These are phyloP conservation scores for Santalum album DNA, from an alignment of 164 flowering plant species.

Conservation along the genomic window DNA sequence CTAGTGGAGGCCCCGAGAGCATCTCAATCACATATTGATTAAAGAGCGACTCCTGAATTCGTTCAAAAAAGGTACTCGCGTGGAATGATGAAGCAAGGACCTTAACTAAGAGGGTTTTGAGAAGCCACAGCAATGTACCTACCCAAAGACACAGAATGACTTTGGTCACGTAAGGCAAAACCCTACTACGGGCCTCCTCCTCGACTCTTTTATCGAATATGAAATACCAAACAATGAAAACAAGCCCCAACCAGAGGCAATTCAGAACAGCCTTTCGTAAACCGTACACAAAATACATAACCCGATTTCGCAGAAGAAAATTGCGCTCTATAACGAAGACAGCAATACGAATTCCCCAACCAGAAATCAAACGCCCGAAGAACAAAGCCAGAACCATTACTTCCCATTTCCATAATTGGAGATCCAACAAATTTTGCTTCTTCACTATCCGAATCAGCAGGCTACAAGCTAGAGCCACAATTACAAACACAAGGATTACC, in stretches of 20 bases:
- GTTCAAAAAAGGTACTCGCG: slow-evolving; percentile 29
- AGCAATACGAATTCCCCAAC: slow-evolving; percentile 47
- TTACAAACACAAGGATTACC: slow-evolving; percentile 36
- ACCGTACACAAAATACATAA: slow-evolving; percentile 67
- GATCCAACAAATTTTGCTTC: slow-evolving; percentile 27
- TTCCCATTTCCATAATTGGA: slow-evolving; percentile 68
- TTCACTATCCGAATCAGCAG: slow-evolving; percentile 24
- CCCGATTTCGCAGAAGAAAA: slow-evolving; percentile 50
- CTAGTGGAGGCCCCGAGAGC: slow-evolving; percentile 21
- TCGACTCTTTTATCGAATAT: slow-evolving; percentile 50
- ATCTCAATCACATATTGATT: slow-evolving; percentile 31
- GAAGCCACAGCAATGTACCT: slow-evolving; percentile 23
- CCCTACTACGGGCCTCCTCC: slow-evolving; percentile 46
- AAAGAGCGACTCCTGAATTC: slow-evolving; percentile 30
- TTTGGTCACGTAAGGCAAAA: slow-evolving; percentile 47
- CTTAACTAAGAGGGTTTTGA: slow-evolving; percentile 32
- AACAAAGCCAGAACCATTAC: slow-evolving; percentile 45
- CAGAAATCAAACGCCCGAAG: slow-evolving; percentile 60
- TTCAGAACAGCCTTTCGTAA: slow-evolving; percentile 60
- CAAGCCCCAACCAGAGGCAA: slow-evolving; percentile 60
- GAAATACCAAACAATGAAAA: slow-evolving; percentile 47
- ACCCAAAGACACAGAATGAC: slow-evolving; percentile 45
- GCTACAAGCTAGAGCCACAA: slow-evolving; percentile 29
- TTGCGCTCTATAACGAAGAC: slow-evolving; percentile 57
- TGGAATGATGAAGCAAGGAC: slow-evolving; percentile 34